Conservation (phyloP, 2,329 filamentous ascomycete genomes). For the Corinectria fuckeliana region DNA sequence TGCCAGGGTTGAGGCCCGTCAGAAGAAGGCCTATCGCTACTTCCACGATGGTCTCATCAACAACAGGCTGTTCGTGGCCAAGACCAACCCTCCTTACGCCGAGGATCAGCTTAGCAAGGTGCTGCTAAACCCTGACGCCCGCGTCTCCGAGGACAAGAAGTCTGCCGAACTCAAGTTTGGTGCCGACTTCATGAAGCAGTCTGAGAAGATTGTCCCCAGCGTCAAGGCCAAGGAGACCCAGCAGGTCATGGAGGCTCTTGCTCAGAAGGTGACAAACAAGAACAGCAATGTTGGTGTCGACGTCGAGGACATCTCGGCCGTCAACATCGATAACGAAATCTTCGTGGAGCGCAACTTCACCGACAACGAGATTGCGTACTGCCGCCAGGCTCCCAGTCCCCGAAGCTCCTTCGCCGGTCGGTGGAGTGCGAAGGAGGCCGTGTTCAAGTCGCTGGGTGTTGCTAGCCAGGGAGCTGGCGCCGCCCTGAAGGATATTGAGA, state of each 20-base stretch:
- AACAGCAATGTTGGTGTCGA: conserved; percentile 90
- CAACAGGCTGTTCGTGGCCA: conserved; percentile 97
- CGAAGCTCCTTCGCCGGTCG: conserved; percentile 92
- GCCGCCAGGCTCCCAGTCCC: conserved; percentile 76
- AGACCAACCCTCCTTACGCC: conserved; percentile 87
- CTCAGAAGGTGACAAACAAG: conserved; percentile 61
- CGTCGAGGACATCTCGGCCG: conserved; percentile 83
- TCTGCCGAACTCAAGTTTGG: conserved; percentile 79
- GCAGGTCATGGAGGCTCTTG: conserved; percentile 79
- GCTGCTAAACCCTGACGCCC: conserved; percentile 92
- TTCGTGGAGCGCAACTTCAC: conserved; percentile 98
- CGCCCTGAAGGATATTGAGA: conserved; percentile 92
- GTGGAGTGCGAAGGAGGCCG: conserved; percentile 98
- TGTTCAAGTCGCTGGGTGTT: conserved; percentile 96
- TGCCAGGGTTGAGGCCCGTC: conserved; percentile 85
- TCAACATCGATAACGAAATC: conserved; percentile 93
- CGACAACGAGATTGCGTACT: conserved; percentile 81
- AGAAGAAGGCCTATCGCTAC: conserved; percentile 99
- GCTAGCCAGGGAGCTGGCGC: conserved; percentile 87
- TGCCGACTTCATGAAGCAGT: conserved; percentile 69
- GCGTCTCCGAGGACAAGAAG: conserved; percentile 87
- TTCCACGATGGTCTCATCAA: conserved; percentile 99
- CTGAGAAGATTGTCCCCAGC: conserved; percentile 59
- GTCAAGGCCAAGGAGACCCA: conserved; percentile 68
- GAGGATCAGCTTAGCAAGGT: conserved; percentile 86